Evolutionary conservation across 768 basidiomycete genomes (phyloP).

Genomic region (Hemileccinum impolitum): DNA sequence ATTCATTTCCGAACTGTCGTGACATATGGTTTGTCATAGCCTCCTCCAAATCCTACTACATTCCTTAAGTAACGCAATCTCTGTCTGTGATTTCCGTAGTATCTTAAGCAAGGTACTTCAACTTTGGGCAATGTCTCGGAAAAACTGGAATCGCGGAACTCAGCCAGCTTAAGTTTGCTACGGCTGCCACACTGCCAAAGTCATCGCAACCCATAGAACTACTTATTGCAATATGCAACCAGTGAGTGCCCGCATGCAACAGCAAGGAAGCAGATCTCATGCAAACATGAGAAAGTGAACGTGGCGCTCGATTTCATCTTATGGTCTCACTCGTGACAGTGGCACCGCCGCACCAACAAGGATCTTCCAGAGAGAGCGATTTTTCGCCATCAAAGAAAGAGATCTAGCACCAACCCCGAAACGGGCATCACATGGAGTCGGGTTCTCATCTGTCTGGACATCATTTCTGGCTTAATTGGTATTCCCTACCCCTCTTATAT

Average conservation of each 20-base stretch:
- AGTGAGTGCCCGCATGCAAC: background rate
- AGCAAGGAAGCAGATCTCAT: background rate
- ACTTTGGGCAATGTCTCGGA: background rate
- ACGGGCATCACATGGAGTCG: conserved; percentile 1
- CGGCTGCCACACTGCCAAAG: background rate
- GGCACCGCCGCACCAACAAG: conserved; percentile 5
- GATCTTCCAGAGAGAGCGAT: background rate
- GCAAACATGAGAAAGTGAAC: background rate
- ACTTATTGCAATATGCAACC: background rate
- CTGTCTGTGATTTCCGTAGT: background rate
- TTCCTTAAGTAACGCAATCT: conserved; percentile 1
- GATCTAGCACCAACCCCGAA: conserved; percentile 5
- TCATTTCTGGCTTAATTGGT: conserved; percentile 11
- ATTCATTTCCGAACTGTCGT: conserved; percentile 5
- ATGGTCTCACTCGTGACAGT: conserved; percentile 8
- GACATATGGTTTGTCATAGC: background rate
- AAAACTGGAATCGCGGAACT: background rate
- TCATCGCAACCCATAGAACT: background rate
- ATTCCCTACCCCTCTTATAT: conserved; percentile 11
- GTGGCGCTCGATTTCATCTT: conserved; percentile 9
- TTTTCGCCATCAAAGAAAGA: conserved; percentile 1
- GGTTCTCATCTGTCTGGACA: background rate
- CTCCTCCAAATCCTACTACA: background rate
- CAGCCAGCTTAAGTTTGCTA: background rate
- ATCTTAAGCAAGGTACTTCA: background rate